Evolutionary conservation across 2,329 filamentous ascomycete species (phyloP), one percentile per base, ranked within the genome.

Genomic region (Cryphonectria parasitica): DNA sequence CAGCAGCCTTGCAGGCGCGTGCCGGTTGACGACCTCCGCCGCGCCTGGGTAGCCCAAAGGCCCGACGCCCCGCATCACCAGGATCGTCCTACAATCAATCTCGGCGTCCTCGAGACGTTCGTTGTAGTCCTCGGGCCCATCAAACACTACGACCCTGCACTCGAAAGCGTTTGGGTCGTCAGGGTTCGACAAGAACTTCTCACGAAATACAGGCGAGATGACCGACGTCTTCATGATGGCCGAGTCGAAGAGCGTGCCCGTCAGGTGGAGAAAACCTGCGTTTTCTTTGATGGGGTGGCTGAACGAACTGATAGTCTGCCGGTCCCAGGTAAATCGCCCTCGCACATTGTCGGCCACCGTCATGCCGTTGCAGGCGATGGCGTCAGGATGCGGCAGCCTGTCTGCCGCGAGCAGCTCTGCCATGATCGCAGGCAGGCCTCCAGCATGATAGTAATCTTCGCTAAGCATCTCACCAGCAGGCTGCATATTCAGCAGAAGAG

Each of bases 211-310:
- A 3, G 79, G 75, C 5, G 83, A 84, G 60, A 86, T 85, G 41
- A 84, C 83, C 11, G 82, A 86, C 1, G 83, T 85, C 75, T 86
- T 86, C 84, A 86, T 86, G 70, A 86, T 85, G 31, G 84, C 85
- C 3, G 83, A 85, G 69, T 85, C 79, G 74, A 86, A 86, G 22
- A 86, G 77, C 31, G 77, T 85, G 22, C 84, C 84, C 58, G 76
- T 80, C 39, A 86, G 77, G 73, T 86, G 84, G 34, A 85, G 74
- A 75, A 88, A 88, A 0, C 86, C 86, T 1, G 86, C 86, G 71
- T 86, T 80, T 15, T 77, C 74, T 76, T 83, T 83, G 64, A 88
- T 77, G 0, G 86, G 86, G 1, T 83, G 75, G 25, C 77, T 73
- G 68, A 83, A 86, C 1, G 81, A 72, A 61, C 77, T 78, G 75